A percentile compares a stretch with the other conserved stretches of the same genome.
Conservation (phyloP, 2,329 filamentous ascomycete species). For the Dactylonectria macrodidyma region DNA sequence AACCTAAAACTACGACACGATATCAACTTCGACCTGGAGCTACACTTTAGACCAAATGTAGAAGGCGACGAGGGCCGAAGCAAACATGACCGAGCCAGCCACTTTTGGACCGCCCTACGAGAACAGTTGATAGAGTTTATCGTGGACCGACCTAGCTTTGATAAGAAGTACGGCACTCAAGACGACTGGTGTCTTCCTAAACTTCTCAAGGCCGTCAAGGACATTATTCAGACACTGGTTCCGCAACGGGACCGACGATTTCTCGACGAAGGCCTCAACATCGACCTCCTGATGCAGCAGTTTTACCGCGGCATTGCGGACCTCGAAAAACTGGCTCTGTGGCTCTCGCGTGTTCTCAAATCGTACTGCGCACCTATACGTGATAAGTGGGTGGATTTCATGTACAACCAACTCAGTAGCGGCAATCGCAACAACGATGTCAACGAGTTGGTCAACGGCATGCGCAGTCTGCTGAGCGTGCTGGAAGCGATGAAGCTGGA, state of each 20-base stretch:
- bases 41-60: constrained; percentile 92
- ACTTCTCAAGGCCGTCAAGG: constrained; percentile 85
- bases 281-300: constrained; percentile 91
- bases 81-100: constrained; percentile 82
- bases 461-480: constrained; percentile 85
- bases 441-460: constrained; percentile 80
- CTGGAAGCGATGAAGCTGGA: constrained; percentile 98
- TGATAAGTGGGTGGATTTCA: constrained; percentile 89
- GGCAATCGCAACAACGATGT: constrained; percentile 83
- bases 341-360: constrained; percentile 89
- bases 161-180: constrained; percentile 62
- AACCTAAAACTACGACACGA: constrained; percentile 88
- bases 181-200: constrained; percentile 78
- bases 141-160: constrained; percentile 65
- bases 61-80: constrained; percentile 88
- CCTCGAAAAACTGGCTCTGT: constrained; percentile 84
- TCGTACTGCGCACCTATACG: constrained; percentile 97
- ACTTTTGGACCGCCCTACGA: constrained; percentile 83
- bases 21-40: constrained; percentile 93
- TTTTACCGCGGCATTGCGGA: constrained; percentile 89
- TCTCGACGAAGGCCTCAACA: constrained; percentile 87
- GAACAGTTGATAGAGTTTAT: constrained; percentile 70
- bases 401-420: constrained; percentile 84
- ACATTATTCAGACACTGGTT: constrained; percentile 90
- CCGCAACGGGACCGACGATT: constrained; percentile 86